Evolutionary conservation across 257 asterid species (phyloP), one percentile per base, ranked within the genome.

Genomic region (Agastache rugosa): DNA sequence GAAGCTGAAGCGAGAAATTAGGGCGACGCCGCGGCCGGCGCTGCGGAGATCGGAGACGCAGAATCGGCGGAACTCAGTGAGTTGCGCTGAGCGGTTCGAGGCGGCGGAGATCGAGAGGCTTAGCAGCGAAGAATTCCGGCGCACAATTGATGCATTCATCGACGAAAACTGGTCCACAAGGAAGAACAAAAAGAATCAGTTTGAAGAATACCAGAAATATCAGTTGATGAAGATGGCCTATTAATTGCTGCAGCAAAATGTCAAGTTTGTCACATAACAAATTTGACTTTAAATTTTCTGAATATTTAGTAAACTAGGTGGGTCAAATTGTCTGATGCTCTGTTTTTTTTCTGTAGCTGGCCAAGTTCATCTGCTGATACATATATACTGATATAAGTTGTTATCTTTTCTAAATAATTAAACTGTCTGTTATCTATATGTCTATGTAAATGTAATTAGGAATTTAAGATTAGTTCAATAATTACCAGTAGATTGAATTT

Each of bases 71-170:
- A 27, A 58, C 14, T 34, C 59, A 10, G 73, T 48, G 74, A 31
- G 56, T 15, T 39, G 78, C 10, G 75, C 66, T 10, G 80, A 65
- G 25, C n/a, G 14, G 29, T 2, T 56, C 1, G 80, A 74, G 2
- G 73, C 80, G 75, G 79, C 67, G 68, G 81, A 68, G 73, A 75
- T 93, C 8, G 96, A 93, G 62, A 82, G 74, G 44, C 76, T 93
- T 25, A 91, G 93, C 74, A 82, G 76, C 72, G 97, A 91, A 37
- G 97, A 93, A 22, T 93, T 93, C 53, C 89, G 82, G 78, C 88
- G 73, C n/a, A 84, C 85, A 2, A 83, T 93, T 5, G 98, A 91
- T 3, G 93, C 82, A 0, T 88, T 88, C 83, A 91, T 93, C 41
- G 75, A 80, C 54, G 77, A 75, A 48, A 86, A 85, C 69, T 89